Percentiles rank a stretch among this genome's conserved stretches.
Evolutionary conservation across 805 yeast genomes (phyloP).

Genomic region (Kurtzmaniella cleridarum): DNA sequence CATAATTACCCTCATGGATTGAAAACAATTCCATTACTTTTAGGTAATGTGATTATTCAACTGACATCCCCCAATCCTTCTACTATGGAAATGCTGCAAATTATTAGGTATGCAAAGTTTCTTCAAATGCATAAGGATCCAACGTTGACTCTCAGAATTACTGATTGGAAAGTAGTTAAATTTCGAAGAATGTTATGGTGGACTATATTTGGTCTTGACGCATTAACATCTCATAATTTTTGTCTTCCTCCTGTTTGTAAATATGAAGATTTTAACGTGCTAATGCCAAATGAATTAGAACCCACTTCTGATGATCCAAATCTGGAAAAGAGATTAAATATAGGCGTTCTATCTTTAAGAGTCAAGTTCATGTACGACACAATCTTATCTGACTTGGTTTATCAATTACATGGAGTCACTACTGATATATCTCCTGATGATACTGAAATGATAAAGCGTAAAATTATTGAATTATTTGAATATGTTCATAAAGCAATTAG

Average conservation of each 20-base stretch:
- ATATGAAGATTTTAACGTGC: constrained; percentile 50
- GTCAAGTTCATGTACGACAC: constrained; percentile 49
- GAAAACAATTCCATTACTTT: constrained; percentile 36
- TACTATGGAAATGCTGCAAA: constrained; percentile 49
- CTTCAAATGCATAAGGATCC: constrained; percentile 59
- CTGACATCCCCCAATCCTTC: constrained; percentile 54
- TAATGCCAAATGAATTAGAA: constrained; percentile 47
- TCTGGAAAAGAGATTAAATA: constrained; percentile 32
- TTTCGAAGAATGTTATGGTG: constrained; percentile 60
- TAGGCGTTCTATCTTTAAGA: constrained; percentile 45
- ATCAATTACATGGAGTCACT: constrained; percentile 41
- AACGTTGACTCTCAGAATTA: constrained; percentile 43
- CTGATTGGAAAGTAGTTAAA: constrained; percentile 44
- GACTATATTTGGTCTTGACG: constrained; percentile 58
- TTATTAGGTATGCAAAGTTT: constrained; percentile 52
- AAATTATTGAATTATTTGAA: constrained; percentile 46
- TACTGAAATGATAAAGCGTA: constrained; percentile 39
- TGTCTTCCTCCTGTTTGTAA: constrained; percentile 50
- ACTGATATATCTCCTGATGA: constrained; percentile 37
- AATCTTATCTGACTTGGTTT: constrained; percentile 49
- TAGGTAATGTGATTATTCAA: constrained; percentile 46
- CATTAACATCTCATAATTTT: constrained; percentile 50
- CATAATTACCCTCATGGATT: constrained; percentile 46
- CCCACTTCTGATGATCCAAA: constrained; percentile 23
- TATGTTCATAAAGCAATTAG: constrained; percentile 46